Base-by-base conservation (phyloP, 352 stramenopile species). In the Thraustotheca clavata region DNA sequence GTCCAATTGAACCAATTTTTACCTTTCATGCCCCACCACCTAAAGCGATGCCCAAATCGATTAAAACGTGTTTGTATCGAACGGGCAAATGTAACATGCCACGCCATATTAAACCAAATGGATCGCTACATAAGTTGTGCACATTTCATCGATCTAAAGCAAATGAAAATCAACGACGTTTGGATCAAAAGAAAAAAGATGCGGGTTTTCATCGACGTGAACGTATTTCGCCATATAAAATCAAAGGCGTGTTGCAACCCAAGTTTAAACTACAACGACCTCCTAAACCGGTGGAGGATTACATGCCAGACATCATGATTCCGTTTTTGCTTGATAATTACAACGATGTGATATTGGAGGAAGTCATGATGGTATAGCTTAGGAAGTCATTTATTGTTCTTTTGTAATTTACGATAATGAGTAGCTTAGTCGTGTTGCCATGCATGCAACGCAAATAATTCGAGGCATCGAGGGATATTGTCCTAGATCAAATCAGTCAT, bases 141-240 rank as follows among this genome's bases (percentile, higher is more conserved):
- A 65, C 57, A 46, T 65, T 47, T 34, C 57, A 65, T 26, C 14
- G 57, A 34, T 38, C 57, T 22, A 65, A 65, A 26, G 57, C 57
- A 18, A 65, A 65, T 26, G 57, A 65, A 27, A 65, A 65, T 46
- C 57, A 65, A 26, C 57, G 57, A 4, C 57, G 57, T 8, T 34
- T 65, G 3, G 57, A 65, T 38, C 57, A 55, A 35, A 65, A 65
- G 57, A 65, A 65, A 32, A 65, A 65, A 26, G 57, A 65, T 24
- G 57, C 57, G 9, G 57, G 57, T 1, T 65, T 65, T n/a, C 57
- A 65, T 31, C 57, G 57, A 31, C 57, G 57, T 20, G 57, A 65
- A 26, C 57, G 57, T 46, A 65, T 65, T 22, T 65, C 57, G 12
- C 29, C 38, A 6, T 65, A 35, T 46, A 65, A 65, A 54, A 46